phyloP scores from a whole-genome alignment of 2,329 filamentous ascomycete species.

The Penicillium sp. region DNA sequence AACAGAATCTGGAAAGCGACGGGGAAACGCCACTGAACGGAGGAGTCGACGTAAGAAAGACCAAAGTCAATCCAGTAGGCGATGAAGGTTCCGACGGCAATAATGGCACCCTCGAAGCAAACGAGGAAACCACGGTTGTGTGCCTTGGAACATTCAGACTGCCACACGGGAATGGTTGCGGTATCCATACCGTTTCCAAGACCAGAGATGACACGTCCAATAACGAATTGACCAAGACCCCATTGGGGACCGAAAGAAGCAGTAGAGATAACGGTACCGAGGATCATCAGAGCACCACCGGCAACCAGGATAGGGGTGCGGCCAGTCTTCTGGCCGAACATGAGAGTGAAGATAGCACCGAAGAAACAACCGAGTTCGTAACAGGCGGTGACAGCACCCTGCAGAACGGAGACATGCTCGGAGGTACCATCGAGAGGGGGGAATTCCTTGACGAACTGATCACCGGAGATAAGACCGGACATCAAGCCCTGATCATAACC shows the following conservation, averaged over 20 bases:
- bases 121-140: constrained; percentile 38
- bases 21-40: constrained; percentile 47
- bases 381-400: constrained; percentile 54
- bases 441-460: constrained; percentile 29
- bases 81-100: constrained; percentile 35
- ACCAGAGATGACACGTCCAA: constrained; percentile 41
- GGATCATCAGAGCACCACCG: constrained; percentile 52
- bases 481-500: constrained; percentile 41
- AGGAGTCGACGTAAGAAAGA: constrained; percentile 33
- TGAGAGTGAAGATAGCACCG: constrained; percentile 33
- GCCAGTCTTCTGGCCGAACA: constrained; percentile 32
- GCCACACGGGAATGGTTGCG: constrained; percentile 43
- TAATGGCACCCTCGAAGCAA: constrained; percentile 36
- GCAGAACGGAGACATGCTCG: constrained; percentile 44
- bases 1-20: constrained; percentile 52
- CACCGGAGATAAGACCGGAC: constrained; percentile 31
- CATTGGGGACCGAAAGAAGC: constrained; percentile 24
- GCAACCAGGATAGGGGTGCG: constrained; percentile 51
- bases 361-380: constrained; percentile 52
- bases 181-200: constrained; percentile 40
- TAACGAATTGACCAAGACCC: constrained; percentile 44
- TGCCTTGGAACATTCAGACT: constrained; percentile 38
- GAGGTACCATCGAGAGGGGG: constrained; percentile 15
- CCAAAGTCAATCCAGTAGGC: constrained; percentile 41
- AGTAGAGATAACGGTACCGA: constrained; percentile 34